phyloP scores from a whole-genome alignment of 495 filamentous ascomycete genomes.

The Rusavskia elegans region DNA sequence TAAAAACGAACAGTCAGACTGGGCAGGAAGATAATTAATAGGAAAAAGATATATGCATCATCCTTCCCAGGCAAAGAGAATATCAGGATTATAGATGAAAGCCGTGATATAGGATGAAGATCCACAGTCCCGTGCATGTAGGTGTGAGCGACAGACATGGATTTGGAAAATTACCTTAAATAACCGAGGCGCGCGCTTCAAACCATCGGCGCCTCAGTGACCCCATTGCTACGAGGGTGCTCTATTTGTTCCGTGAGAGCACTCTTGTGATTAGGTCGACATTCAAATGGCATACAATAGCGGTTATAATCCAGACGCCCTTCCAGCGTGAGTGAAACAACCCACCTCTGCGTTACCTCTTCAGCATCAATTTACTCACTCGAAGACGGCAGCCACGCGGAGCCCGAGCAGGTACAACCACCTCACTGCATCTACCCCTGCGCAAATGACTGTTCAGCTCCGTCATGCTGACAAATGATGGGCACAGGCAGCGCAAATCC shows the following conservation, averaged over 20 bases:
- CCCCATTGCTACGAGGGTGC: neutral
- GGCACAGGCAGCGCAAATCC: slow-evolving; percentile 37
- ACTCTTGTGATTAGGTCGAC: neutral
- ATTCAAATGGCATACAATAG: slow-evolving; percentile 79
- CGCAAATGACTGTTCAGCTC: neutral
- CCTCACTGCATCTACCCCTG: neutral
- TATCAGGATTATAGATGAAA: too few species aligned
- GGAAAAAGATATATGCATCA: too few species aligned
- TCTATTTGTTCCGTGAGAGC: neutral
- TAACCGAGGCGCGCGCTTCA: too few species aligned
- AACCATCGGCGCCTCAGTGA: neutral
- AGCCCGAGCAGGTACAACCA: slow-evolving; percentile 68
- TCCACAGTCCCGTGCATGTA: too few species aligned
- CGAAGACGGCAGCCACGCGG: slow-evolving; percentile 53
- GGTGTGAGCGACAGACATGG: too few species aligned
- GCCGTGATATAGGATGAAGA: too few species aligned
- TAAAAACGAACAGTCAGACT: neutral
- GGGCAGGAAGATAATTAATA: neutral
- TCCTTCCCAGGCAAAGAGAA: too few species aligned
- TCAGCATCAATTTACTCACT: neutral
- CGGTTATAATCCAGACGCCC: slow-evolving; percentile 86
- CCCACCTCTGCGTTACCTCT: neutral
- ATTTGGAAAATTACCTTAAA: too few species aligned
- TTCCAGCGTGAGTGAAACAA: slow-evolving; percentile 66
- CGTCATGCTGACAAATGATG: neutral